Evolutionary conservation across 495 filamentous ascomycete species (phyloP).

Genomic region (Talaromyces trachyspermus): DNA sequence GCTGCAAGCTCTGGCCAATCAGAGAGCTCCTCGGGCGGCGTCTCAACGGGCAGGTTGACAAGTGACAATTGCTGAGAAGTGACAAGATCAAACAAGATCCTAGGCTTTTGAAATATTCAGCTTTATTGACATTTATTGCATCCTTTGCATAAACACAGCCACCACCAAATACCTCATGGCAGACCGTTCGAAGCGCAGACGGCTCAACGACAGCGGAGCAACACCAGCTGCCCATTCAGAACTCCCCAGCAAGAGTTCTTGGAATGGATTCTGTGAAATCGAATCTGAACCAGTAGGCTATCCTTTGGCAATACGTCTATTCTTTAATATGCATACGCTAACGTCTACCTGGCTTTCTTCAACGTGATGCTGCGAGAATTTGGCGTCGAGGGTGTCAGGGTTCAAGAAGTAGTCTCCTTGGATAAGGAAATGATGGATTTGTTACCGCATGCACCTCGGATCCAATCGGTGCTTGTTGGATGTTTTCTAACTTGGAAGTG

Average conservation of each 20-base stretch:
- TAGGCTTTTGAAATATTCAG: no score
- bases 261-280: conserved; percentile 80
- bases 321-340: not conserved
- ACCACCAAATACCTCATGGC: conserved; percentile 24
- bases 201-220: conserved; percentile 17
- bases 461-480: not conserved
- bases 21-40: not conserved
- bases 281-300: conserved; percentile 78
- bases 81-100: no score
- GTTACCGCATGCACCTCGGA: conserved; percentile 48
- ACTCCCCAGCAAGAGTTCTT: conserved; percentile 37
- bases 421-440: conserved; percentile 60
- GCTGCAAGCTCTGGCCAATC: conserved; percentile 14
- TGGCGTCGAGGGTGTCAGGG: conserved; percentile 63
- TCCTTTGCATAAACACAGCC: not conserved
- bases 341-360: conserved; percentile 58
- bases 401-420: conserved; percentile 71
- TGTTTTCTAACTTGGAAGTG: not conserved
- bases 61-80: no score
- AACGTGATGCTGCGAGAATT: conserved; percentile 74
- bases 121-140: no score
- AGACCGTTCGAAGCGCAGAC: conserved; percentile 28
- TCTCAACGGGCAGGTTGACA: not conserved
- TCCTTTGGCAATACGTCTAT: no score
- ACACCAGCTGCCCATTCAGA: conserved; percentile 14